These are phyloP conservation scores for Ustilago tritici DNA, from an alignment of 1,284 basidiomycete genomes.

Conservation along the genomic window DNA sequence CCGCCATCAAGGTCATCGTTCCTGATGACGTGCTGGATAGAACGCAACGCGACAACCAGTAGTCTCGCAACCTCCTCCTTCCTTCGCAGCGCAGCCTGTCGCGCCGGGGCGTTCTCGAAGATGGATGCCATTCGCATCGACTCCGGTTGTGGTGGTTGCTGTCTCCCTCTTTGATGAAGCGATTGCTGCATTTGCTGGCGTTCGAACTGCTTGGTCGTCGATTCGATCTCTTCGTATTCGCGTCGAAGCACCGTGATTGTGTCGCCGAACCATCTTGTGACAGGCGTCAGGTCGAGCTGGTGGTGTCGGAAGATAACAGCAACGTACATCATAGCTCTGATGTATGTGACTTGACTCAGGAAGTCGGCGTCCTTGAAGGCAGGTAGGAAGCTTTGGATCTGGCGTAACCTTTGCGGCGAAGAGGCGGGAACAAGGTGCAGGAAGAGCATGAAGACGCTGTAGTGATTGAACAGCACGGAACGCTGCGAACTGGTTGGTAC, in stretches of 20 bases:
- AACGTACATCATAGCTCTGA: constrained; percentile 83
- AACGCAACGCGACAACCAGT: constrained; percentile 71
- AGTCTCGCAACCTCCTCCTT: constrained; percentile 47
- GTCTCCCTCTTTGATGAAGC: constrained; percentile 11
- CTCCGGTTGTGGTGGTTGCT: neutral
- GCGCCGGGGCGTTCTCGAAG: constrained; percentile 42
- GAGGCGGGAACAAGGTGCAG: constrained; percentile 79
- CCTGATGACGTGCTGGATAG: constrained; percentile 76
- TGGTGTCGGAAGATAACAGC: constrained; percentile 78
- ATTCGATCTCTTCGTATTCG: constrained; percentile 73
- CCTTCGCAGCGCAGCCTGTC: constrained; percentile 32
- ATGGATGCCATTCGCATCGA: constrained; percentile 28
- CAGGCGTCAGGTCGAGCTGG: constrained; percentile 74
- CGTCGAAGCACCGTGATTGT: constrained; percentile 75
- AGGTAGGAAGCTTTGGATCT: constrained; percentile 77
- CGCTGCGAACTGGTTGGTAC: constrained; percentile 75
- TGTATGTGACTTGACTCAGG: constrained; percentile 78
- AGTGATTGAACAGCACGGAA: constrained; percentile 87
- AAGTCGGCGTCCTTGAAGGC: constrained; percentile 78
- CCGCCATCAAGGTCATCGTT: constrained; percentile 72
- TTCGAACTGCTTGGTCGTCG: constrained; percentile 31
- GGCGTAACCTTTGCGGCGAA: constrained; percentile 74
- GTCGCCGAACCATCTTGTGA: constrained; percentile 78
- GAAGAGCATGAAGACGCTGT: constrained; percentile 81
- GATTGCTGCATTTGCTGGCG: constrained; percentile 33